Conservation (phyloP, 176 grass and related monocot species). For the Eremochloa ophiuroides region DNA sequence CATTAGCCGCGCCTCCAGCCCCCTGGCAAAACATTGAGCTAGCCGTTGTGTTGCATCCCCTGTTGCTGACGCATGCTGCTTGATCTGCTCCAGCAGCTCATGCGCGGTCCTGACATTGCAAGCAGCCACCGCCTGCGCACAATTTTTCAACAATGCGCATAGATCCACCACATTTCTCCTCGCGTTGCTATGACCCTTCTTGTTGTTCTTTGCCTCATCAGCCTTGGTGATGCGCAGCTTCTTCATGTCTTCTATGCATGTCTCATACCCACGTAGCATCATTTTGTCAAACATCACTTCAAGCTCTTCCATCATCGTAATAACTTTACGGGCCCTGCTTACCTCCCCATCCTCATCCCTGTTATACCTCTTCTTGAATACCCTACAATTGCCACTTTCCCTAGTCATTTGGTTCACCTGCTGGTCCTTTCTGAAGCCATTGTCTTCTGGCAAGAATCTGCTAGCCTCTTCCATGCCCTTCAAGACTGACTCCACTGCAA, state of each 20-base stretch:
- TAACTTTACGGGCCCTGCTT: constrained; percentile 32
- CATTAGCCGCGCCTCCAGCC: neutral
- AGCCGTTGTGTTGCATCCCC: neutral
- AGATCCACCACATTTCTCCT: neutral
- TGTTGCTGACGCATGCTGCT: neutral
- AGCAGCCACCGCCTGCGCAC: neutral
- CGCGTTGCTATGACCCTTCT: neutral
- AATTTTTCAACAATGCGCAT: too few relatives aligned
- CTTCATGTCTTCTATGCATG: constrained; percentile 15
- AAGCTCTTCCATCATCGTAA: constrained; percentile 6
- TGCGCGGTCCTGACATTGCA: neutral
- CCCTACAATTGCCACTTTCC: neutral
- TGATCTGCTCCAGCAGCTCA: neutral
- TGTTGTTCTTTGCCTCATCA: neutral
- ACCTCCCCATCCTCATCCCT: constrained; percentile 22
- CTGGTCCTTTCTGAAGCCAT: neutral
- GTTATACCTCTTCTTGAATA: constrained; percentile 32
- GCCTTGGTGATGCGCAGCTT: constrained; percentile 18
- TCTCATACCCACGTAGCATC: neutral
- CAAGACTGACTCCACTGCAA: neutral
- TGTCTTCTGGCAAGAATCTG: constrained; percentile 44
- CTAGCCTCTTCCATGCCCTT: constrained; percentile 49
- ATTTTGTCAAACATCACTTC: constrained; percentile 51
- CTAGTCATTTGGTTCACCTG: neutral
- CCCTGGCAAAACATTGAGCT: neutral